Conservation (phyloP, 2,329 filamentous ascomycete genomes). For the Helotiales sp. region DNA sequence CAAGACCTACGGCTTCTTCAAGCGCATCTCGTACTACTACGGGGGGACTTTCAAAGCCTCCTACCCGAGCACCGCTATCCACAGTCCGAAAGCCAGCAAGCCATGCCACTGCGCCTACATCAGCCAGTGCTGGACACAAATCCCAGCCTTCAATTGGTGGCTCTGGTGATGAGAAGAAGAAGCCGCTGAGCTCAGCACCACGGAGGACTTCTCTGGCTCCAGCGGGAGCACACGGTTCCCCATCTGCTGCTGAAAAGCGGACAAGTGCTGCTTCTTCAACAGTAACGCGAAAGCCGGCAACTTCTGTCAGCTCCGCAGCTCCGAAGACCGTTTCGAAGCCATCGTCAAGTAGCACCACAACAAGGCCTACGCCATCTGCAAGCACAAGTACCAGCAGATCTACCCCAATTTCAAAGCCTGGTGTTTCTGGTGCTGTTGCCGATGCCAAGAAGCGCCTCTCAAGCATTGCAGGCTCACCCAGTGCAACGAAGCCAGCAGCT, state of each 20-base stretch:
- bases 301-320: slow-evolving; percentile 32
- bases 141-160: slow-evolving; percentile 28
- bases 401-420: slow-evolving; percentile 37
- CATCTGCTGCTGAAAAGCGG: slow-evolving; percentile 32
- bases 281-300: slow-evolving; percentile 35
- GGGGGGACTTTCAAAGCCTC: slow-evolving; percentile 36
- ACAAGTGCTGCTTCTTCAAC: slow-evolving; percentile 25
- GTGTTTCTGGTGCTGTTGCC: slow-evolving; percentile 39
- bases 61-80: slow-evolving; percentile 30
- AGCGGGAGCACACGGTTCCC: slow-evolving; percentile 22
- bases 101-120: slow-evolving; percentile 33
- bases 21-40: slow-evolving; percentile 30
- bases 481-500: slow-evolving; percentile 40
- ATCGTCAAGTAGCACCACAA: slow-evolving; percentile 37
- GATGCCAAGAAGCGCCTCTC: slow-evolving; percentile 61
- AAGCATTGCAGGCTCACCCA: slow-evolving; percentile 42
- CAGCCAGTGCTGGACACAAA: slow-evolving; percentile 31
- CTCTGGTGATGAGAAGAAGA: slow-evolving; percentile 36
- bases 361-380: slow-evolving; percentile 33
- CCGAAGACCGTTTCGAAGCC: slow-evolving; percentile 40
- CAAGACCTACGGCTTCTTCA: slow-evolving; percentile 29
- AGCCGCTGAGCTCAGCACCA: slow-evolving; percentile 24
- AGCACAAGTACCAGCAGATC: slow-evolving; percentile 37
- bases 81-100: slow-evolving; percentile 32
- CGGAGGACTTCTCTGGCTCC: slow-evolving; percentile 34